These are phyloP conservation scores for Ramalina peruviana DNA, from an alignment of 495 filamentous ascomycete genomes.

Conservation along the genomic window DNA sequence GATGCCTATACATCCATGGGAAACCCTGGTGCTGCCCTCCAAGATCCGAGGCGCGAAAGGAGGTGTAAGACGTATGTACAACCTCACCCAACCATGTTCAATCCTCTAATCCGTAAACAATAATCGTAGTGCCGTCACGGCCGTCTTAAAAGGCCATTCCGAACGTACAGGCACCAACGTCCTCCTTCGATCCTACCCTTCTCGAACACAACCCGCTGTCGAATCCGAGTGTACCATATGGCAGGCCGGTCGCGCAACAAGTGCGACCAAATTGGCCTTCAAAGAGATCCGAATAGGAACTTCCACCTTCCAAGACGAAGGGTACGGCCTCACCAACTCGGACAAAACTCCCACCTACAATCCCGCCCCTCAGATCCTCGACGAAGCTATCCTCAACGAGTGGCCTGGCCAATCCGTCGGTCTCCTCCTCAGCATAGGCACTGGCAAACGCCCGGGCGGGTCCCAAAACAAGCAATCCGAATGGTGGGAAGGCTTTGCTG, in stretches of 20 bases:
- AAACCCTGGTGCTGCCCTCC: constrained; percentile 40
- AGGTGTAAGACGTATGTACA: constrained; percentile 71
- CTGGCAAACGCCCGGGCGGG: constrained; percentile 69
- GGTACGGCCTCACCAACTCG: constrained; percentile 38
- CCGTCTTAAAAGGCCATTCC: constrained; percentile 68
- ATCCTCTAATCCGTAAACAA: constrained; percentile 24
- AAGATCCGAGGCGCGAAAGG: constrained; percentile 34
- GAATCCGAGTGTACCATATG: constrained; percentile 88
- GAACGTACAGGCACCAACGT: constrained; percentile 47
- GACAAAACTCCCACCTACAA: constrained; percentile 52
- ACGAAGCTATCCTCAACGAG: constrained; percentile 83
- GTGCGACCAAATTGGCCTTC: constrained; percentile 80
- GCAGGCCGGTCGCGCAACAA: constrained; percentile 93
- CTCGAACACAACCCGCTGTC: constrained; percentile 73
- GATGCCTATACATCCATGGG: constrained; percentile 33
- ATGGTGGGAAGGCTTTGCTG: constrained; percentile 92
- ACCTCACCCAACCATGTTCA: neutral
- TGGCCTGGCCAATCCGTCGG: constrained; percentile 88
- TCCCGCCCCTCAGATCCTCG: constrained; percentile 68
- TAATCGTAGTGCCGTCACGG: constrained; percentile 64
- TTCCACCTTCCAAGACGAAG: constrained; percentile 87
- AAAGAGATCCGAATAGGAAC: constrained; percentile 92
- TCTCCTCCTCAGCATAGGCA: constrained; percentile 82
- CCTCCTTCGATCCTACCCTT: constrained; percentile 85
- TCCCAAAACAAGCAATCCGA: constrained; percentile 51